Evolutionary conservation across 2,329 filamentous ascomycete species (phyloP), one percentile per base, ranked within the genome.

Genomic region (Emmonsiellopsis sp.): DNA sequence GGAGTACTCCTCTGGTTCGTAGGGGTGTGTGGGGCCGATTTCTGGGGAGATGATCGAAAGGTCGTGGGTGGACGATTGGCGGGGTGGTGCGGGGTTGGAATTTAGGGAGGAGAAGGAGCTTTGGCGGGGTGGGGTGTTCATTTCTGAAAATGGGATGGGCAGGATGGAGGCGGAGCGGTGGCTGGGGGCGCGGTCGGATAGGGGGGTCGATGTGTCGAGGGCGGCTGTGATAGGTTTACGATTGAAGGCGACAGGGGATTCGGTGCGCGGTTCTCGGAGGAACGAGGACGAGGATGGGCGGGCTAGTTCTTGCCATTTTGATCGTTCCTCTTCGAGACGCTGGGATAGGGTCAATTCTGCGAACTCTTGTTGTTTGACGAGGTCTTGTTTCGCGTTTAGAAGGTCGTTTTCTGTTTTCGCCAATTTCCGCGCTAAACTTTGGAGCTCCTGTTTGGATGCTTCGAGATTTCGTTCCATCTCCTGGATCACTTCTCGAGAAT

Each of bases 241-340:
- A 38, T 66, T 66, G 40, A 67, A 70, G n/a, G 68, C 64, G 59
- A 62, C 73, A 57, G 63, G 76, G 60, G 66, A 76, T 32, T 70
- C 67, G 34, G 65, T 71, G 26, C 67, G 68, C 34, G 65, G 64
- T 46, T 67, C 65, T 58, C 67, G 67, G 58, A 69, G 62, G 57
- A 61, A 69, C 52, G 65, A 10, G 16, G 42, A 62, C 65, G 70
- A 43, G 58, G 69, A 53, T 44, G 63, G 54, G 59, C 66, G 34
- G 62, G 66, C 56, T 55, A 78, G 78, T 54, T 76, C 74, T 46
- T 75, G 76, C 78, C 79, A 83, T 66, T 78, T 84, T 10, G 71
- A 66, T 60, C 77, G 79, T 67, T 87, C 84, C 56, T 87, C 84
- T 55, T 87, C 83, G 0, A 87, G 62, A 44, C 78, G 77, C 52